These are phyloP conservation scores for Cryptosporidium parvum DNA, from an alignment of 169 alveolate species.

Conservation along the genomic window DNA sequence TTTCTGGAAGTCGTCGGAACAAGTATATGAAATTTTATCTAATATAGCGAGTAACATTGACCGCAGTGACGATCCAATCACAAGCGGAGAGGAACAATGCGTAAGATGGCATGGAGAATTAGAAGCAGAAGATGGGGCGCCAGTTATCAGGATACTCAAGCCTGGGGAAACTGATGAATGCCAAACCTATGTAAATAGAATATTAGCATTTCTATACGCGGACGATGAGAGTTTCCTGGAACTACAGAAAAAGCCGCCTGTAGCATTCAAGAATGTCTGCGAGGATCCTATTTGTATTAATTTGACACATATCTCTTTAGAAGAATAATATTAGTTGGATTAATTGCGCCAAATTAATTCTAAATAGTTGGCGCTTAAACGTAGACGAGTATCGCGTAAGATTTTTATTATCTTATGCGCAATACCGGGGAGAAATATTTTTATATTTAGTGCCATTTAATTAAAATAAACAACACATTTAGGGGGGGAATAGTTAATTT, in stretches of 20 bases:
- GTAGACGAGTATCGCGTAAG: slow-evolving; percentile 31
- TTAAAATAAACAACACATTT: too few species aligned
- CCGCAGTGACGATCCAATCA: slow-evolving; percentile 88
- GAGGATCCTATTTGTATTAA: slow-evolving; percentile 89
- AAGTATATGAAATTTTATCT: slow-evolving; percentile 86
- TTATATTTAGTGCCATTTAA: neutral
- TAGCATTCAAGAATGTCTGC: slow-evolving; percentile 90
- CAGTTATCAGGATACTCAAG: slow-evolving; percentile 86
- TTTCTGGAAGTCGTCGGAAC: slow-evolving; percentile 89
- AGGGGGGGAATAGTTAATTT: neutral
- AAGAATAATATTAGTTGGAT: slow-evolving; percentile 63
- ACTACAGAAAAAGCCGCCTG: slow-evolving; percentile 86
- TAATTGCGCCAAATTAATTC: neutral
- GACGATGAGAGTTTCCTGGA: slow-evolving; percentile 91
- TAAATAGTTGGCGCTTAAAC: neutral
- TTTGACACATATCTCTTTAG: slow-evolving; percentile 90
- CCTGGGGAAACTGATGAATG: slow-evolving; percentile 88
- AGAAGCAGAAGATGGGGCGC: slow-evolving; percentile 86
- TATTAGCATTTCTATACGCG: slow-evolving; percentile 88
- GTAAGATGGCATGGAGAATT: slow-evolving; percentile 91
- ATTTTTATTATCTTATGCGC: neutral
- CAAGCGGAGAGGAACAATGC: slow-evolving; percentile 90
- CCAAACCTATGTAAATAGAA: slow-evolving; percentile 89
- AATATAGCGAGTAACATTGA: slow-evolving; percentile 87
- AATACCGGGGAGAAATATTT: neutral